Base-by-base conservation (phyloP, 163 green algal species). In the Chlorella variabilis region DNA sequence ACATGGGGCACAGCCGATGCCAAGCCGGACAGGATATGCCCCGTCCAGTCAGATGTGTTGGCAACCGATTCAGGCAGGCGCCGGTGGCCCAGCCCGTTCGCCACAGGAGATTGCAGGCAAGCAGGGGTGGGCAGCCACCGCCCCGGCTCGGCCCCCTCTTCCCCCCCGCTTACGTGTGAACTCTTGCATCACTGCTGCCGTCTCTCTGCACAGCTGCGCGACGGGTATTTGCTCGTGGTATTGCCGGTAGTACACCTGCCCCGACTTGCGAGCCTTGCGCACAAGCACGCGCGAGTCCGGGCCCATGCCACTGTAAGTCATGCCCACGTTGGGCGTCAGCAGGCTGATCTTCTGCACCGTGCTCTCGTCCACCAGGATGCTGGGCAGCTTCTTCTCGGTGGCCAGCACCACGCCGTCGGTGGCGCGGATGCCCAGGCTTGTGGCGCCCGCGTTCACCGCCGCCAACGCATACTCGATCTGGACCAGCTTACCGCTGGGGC, bases 401-500 rank as follows among this genome's bases (percentile, higher is more conserved):
- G 97, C 97, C 45, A 99, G 94, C 29, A 99, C 97, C 18, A 99
- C 97, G 42, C 97, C 97, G 77, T 99, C 97, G 25, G 88, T 95
- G 59, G 97, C 97, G 69, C 95, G 96, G 71, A 99, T 98, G 39
- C 97, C 97, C n/a, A 99, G 89, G 5, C 93, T 98, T 0, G 97
- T 99, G 13, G 96, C 94, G 25, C 97, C 97, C 23, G 90, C 89
- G 63, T 89, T 86, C 23, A 99, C 97, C 21, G 97, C 97, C 23
- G 98, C 98, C 6, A 99, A 90, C 9, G 97, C 97, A 88, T 99
- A 98, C 87, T 99, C 97, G 63, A 99, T 99, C 85, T 99, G 97
- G 25, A 98, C 94, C 6, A 99, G 93, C 91, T 99, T 99, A 56
- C 97, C 97, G 75, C 93, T 98, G 25, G 97, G 96, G 80, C 94